Evolutionary conservation across 2,329 filamentous ascomycete genomes (phyloP).

Genomic region (Pseudogymnoascus sp.): DNA sequence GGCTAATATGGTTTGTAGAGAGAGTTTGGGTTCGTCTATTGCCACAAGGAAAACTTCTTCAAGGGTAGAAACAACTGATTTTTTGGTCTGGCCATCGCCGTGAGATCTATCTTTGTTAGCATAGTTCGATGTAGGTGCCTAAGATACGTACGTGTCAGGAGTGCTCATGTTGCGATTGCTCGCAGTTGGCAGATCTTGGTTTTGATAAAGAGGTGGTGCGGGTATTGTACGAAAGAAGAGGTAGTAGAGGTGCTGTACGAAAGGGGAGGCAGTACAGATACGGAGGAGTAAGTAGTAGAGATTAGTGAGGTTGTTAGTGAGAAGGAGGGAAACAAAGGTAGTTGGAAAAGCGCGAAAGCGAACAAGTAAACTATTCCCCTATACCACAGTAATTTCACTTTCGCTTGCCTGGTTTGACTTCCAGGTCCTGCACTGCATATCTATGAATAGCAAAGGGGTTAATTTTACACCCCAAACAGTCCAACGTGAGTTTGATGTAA

Average conservation of each 20-base stretch:
- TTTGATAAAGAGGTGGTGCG: background rate
- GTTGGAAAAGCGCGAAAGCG: background rate
- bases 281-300: background rate
- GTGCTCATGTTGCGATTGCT: background rate
- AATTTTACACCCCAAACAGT: background rate
- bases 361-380: background rate
- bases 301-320: background rate
- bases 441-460: background rate
- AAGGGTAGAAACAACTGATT: fast-evolving
- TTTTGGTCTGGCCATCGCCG: background rate
- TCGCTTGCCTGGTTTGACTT: background rate
- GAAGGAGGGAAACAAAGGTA: background rate
- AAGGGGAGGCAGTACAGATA: background rate
- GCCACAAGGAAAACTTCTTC: background rate
- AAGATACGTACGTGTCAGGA: background rate
- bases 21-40: background rate
- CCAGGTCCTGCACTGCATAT: background rate
- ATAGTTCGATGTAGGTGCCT: background rate
- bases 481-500: background rate
- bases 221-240: background rate
- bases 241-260: background rate
- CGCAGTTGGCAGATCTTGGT: background rate
- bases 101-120: background rate
- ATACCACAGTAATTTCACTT: background rate
- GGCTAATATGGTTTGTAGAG: background rate